A percentile compares a stretch with the other conserved stretches of the same genome.
Evolutionary conservation across 805 yeast species (phyloP).

Genomic region (Candida taoyuanica): DNA sequence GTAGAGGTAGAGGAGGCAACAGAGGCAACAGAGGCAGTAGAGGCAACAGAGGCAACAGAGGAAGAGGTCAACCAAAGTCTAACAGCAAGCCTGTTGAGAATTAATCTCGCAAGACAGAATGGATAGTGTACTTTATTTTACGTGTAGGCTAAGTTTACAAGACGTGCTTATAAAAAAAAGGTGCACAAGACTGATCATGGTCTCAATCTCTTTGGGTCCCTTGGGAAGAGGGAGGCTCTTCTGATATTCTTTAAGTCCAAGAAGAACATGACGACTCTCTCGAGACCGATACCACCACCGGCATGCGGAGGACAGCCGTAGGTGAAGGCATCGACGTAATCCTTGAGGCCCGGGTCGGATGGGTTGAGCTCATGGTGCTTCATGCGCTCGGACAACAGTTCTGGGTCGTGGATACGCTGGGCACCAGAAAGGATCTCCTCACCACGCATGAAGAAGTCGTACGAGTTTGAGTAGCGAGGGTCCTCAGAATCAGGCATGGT

Average conservation of each 20-base stretch:
- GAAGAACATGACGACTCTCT: constrained; percentile 98
- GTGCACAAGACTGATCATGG: no score
- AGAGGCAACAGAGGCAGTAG: constrained; percentile 15
- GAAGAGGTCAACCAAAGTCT: constrained; percentile 6
- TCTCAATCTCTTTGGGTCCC: constrained; percentile 92
- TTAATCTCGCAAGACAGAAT: background rate
- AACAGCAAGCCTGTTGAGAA: constrained; percentile 1
- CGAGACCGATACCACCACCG: constrained; percentile 99
- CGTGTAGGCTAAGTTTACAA: no score
- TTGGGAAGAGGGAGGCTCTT: constrained; percentile 98
- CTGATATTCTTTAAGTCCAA: constrained; percentile 95
- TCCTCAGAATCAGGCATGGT: constrained; percentile 97
- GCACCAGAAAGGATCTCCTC: constrained; percentile 99
- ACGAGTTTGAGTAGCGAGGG: constrained; percentile 91
- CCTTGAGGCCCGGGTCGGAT: constrained; percentile 73
- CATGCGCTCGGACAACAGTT: constrained; percentile 76
- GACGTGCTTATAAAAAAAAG: no score
- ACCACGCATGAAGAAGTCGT: constrained; percentile 99
- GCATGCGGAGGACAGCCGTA: constrained; percentile 99
- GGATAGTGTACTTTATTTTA: no score
- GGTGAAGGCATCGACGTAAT: constrained; percentile 87
- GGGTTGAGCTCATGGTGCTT: constrained; percentile 79
- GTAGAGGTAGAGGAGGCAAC: constrained; percentile 23
- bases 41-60: constrained; percentile 11
- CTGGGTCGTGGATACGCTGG: constrained; percentile 96